Evolutionary conservation across 352 stramenopile species (phyloP), one percentile per base, ranked within the genome.

Genomic region (Pythium pyrilobum): DNA sequence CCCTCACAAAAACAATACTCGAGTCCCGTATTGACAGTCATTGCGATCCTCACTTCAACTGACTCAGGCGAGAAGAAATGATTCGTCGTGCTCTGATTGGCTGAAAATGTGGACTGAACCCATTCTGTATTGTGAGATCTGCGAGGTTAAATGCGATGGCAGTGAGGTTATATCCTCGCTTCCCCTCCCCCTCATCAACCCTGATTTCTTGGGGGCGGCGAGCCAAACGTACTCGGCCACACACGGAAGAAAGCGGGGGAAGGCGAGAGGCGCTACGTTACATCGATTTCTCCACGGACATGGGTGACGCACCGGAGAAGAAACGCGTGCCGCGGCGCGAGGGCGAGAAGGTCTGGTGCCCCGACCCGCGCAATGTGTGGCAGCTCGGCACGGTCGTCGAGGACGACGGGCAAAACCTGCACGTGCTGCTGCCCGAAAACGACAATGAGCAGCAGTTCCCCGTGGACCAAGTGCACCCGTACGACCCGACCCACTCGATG

Each of bases 321-420:
- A 85, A 85, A 66, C 75, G 81, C 54, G 55, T 68, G 24, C 59
- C 60, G 40, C 81, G 80, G 23, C 80, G 84, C 23, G 85, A 93
- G 62, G 85, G 85, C 48, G 82, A 95, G 67, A 92, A 92, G 56
- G 83, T 95, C 8, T 95, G 85, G 85, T 89, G 79, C 51, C 82
- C 85, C 0, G 82, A 93, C 51, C 64, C 85, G 29, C 81, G 81
- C 59, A 93, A 92, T 37, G 82, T 95, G 49, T 95, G 85, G 85
- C 77, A 91, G 50, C 62, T 95, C 23, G 85, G 82, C 28, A 92
- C 83, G 0, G 81, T 95, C 41, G 69, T 92, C 28, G 85, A 95
- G 55, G 85, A 93, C 57, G 83, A 92, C 63, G 85, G 85, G 54
- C 67, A 85, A 43, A 92, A 85, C 46, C 75, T 95, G 29, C 84